phyloP scores from a whole-genome alignment of 345 rosid species.

The Boechera retrofracta region DNA sequence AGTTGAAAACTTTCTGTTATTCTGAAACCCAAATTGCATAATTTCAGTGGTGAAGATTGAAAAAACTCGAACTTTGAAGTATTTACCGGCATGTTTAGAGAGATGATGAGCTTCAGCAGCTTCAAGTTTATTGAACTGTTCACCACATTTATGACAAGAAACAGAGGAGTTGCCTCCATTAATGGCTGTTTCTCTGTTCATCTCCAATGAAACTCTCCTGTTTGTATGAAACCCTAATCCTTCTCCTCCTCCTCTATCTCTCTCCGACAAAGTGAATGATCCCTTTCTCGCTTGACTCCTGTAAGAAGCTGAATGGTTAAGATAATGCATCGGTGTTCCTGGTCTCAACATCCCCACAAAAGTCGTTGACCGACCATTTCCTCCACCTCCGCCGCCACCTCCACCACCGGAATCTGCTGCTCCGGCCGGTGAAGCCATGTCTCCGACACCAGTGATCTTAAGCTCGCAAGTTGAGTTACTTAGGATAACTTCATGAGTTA shows the following conservation, averaged over 20 bases:
- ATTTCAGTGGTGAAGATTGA: background rate
- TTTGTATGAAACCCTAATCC: slow-evolving; percentile 55
- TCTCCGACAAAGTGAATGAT: slow-evolving; percentile 51
- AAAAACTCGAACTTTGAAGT: background rate
- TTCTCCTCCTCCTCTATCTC: slow-evolving; percentile 57
- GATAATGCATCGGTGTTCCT: slow-evolving; percentile 92
- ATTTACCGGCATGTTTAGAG: slow-evolving; percentile 93
- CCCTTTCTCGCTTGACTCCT: slow-evolving; percentile 63
- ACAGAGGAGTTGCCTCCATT: slow-evolving; percentile 59
- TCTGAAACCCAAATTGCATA: slow-evolving; percentile 3
- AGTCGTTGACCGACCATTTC: slow-evolving; percentile 55
- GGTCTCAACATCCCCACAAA: slow-evolving; percentile 86
- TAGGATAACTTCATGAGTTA: slow-evolving; percentile 91
- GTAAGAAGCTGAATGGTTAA: slow-evolving; percentile 61
- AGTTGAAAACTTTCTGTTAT: slow-evolving; percentile 8
- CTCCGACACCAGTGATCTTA: slow-evolving; percentile 86
- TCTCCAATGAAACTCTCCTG: slow-evolving; percentile 63
- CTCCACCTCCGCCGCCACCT: slow-evolving; percentile 26
- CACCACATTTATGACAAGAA: slow-evolving; percentile 97
- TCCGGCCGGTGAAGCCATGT: slow-evolving; percentile 55
- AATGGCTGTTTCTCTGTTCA: slow-evolving; percentile 47
- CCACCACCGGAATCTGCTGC: slow-evolving; percentile 37
- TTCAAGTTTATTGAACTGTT: slow-evolving; percentile 88
- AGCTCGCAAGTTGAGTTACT: slow-evolving; percentile 95
- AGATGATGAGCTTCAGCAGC: slow-evolving; percentile 98